Base-by-base conservation (phyloP, 495 filamentous ascomycete species). In the Mycothermus thermophilus region DNA sequence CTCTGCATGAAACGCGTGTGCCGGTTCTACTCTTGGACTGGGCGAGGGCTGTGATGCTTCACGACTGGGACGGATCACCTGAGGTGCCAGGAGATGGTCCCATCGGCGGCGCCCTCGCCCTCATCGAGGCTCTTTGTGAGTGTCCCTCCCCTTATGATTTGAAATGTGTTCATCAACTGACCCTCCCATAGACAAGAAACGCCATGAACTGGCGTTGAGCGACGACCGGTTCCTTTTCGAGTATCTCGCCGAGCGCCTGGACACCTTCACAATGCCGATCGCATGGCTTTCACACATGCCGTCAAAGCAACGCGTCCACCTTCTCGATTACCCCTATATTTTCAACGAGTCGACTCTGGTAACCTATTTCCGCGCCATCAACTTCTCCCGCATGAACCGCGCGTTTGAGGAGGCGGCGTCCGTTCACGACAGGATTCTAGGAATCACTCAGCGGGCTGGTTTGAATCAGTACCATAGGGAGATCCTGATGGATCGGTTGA, bases 361-460 rank as follows among this genome's bases (percentile, higher is more conserved):
- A 24, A 78, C 75, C 0, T 93, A 85, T 48, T 93, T 94, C 47
- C 79, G 87, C 3, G 72, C 84, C n/a, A 73, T 93, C 38, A 94
- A 94, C 46, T 80, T 81, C 44, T 74, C 76, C 0, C 66, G 67
- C 17, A 94, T 95, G 87, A 80, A 72, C 15, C 72, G 75, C 30
- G 67, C 76, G 6, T 83, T 73, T 46, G 80, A 88, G 46, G 66
- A 72, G 30, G 73, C 84, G 0, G 74, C 71, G 46, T 75, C 71
- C 0, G 67, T 72, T 10, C 66, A 73, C 20, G 66, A 69, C 19
- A 66, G 78, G 37, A 69, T 78, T 24, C 65, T 64, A 5, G 68
- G 72, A 26, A 74, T 80, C 27, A 64, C 69, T 3, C 63, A 63
- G 3, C 57, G 67, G 3, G 58, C 64, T 2, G 64, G 59, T 37